Conservation (phyloP, 805 yeast genomes). For the Starmerella ratchasimensis region DNA sequence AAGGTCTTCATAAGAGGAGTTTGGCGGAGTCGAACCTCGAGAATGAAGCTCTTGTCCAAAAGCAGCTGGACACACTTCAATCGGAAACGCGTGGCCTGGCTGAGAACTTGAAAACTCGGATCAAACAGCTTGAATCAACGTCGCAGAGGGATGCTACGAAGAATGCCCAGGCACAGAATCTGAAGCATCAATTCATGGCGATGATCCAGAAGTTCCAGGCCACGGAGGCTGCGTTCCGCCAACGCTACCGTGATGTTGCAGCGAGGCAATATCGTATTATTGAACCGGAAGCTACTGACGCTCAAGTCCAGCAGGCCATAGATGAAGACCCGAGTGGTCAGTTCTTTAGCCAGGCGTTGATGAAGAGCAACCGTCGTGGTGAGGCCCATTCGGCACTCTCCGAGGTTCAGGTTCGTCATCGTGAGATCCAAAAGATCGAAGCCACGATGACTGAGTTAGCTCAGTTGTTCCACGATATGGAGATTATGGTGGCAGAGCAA, state of each 20-base stretch:
- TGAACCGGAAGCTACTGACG: constrained; percentile 41
- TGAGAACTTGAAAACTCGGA: constrained; percentile 54
- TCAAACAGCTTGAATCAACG: constrained; percentile 58
- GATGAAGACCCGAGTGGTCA: constrained; percentile 75
- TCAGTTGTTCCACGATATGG: constrained; percentile 91
- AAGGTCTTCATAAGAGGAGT: constrained; percentile 54
- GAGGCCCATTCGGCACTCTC: constrained; percentile 91
- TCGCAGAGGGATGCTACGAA: constrained; percentile 51
- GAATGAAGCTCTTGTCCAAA: constrained; percentile 52
- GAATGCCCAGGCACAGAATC: constrained; percentile 79
- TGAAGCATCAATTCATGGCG: constrained; percentile 71
- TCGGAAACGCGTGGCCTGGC: constrained; percentile 72
- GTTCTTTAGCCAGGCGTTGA: constrained; percentile 76
- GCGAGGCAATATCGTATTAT: constrained; percentile 82
- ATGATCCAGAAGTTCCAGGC: constrained; percentile 76
- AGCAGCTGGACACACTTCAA: constrained; percentile 62
- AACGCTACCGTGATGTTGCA: constrained; percentile 73
- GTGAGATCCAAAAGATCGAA: constrained; percentile 87
- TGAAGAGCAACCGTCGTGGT: constrained; percentile 29
- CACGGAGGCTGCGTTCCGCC: constrained; percentile 75
- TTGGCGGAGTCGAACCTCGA: constrained; percentile 61
- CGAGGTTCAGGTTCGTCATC: constrained; percentile 92
- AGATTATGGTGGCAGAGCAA: constrained; percentile 88
- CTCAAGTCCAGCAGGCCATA: constrained; percentile 71
- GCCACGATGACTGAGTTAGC: constrained; percentile 91